These are phyloP conservation scores for Quercus aquifolioides DNA, from an alignment of 306 rosid species.

Conservation along the genomic window DNA sequence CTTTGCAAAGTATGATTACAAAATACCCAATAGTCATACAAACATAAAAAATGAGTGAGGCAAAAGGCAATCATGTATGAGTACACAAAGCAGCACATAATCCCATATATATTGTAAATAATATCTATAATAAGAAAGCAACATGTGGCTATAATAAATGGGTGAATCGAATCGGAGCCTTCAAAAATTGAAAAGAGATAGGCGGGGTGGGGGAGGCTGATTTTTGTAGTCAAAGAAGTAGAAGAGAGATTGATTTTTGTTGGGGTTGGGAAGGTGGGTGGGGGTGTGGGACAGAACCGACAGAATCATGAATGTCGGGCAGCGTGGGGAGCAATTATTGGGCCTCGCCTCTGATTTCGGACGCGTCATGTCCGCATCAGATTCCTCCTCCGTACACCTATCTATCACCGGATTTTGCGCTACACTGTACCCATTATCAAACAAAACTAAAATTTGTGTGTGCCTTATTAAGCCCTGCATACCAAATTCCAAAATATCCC, in stretches of 20 bases:
- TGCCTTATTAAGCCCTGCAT: background rate
- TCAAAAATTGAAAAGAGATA: conserved; percentile 27
- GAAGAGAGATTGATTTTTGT: conserved; percentile 15
- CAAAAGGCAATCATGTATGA: too few species aligned
- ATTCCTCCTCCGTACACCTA: conserved; percentile 53
- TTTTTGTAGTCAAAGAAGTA: conserved; percentile 2
- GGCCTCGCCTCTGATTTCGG: conserved; percentile 89
- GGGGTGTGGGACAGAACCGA: conserved; percentile 43
- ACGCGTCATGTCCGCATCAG: conserved; percentile 92
- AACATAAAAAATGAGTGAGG: too few species aligned
- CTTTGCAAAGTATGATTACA: too few species aligned
- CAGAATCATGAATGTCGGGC: conserved; percentile 87
- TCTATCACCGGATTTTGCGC: conserved; percentile 69
- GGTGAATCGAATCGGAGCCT: background rate
- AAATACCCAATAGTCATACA: too few species aligned
- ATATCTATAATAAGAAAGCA: background rate
- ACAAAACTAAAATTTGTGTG: conserved; percentile 2
- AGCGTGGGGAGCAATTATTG: conserved; percentile 95
- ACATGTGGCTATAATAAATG: too few species aligned
- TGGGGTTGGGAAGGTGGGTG: background rate
- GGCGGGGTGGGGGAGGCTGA: background rate
- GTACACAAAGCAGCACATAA: too few species aligned
- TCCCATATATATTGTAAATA: background rate
- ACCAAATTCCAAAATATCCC: background rate
- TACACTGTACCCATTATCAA: conserved; percentile 40